Conservation (phyloP, 768 basidiomycete genomes). For the Suillus americanus region DNA sequence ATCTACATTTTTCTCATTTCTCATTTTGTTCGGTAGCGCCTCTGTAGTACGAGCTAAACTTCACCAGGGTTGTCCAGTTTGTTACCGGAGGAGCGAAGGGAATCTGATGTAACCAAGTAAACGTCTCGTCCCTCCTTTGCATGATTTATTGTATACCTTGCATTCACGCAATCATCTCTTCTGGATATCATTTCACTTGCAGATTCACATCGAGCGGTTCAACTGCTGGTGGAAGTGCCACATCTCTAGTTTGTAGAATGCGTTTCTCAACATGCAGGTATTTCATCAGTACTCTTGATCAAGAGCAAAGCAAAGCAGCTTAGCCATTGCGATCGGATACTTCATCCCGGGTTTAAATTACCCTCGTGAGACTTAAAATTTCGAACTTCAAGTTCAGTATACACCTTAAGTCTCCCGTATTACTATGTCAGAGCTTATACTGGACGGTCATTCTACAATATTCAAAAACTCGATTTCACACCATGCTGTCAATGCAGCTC, state of each 20-base stretch:
- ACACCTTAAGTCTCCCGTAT: no score
- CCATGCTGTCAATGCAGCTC: no score
- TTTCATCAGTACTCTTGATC: background rate
- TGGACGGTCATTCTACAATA: no score
- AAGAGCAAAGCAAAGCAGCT: no score
- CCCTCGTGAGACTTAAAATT: no score
- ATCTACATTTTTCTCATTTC: background rate
- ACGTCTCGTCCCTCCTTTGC: background rate
- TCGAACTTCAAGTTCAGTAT: no score
- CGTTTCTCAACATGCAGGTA: background rate
- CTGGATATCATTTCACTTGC: background rate
- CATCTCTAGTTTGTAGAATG: background rate
- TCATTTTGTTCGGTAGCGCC: slow-evolving; percentile 45
- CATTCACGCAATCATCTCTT: background rate
- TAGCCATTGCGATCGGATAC: no score
- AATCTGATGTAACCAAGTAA: slow-evolving; percentile 25
- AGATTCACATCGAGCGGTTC: background rate
- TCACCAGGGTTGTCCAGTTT: slow-evolving; percentile 74
- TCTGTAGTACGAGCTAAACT: slow-evolving; percentile 68
- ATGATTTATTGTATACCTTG: slow-evolving; percentile 9
- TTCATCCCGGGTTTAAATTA: no score
- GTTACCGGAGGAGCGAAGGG: slow-evolving; percentile 60
- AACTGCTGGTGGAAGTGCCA: background rate
- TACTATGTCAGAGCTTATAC: no score
- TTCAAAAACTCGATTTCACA: no score